A percentile compares a stretch with the other conserved stretches of the same genome.
Conservation (phyloP, 2,329 filamentous ascomycete genomes). For the Pyrenophora tritici-repentis region DNA sequence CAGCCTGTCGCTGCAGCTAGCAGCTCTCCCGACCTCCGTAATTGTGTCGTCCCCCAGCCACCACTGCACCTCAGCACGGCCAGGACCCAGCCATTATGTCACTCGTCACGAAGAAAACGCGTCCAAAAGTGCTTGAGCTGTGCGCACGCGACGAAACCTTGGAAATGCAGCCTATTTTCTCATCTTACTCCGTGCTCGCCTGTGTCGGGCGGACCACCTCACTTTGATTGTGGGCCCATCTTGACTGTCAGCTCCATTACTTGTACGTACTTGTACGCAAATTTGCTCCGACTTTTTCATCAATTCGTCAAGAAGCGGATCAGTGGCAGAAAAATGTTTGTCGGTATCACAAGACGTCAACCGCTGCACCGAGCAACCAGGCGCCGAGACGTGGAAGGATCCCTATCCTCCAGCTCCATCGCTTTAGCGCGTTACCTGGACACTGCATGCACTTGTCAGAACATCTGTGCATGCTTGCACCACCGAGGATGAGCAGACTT, state of each 20-base stretch:
- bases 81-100: slow-evolving; percentile 28
- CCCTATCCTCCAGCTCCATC: slow-evolving; percentile 24
- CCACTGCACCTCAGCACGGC: slow-evolving; percentile 29
- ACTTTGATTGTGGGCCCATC: slow-evolving; percentile 28
- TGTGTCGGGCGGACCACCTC: slow-evolving; percentile 16
- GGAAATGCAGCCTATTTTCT: slow-evolving; percentile 30
- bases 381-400: slow-evolving; percentile 20
- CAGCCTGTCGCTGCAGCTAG: slow-evolving; percentile 36
- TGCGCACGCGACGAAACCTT: slow-evolving; percentile 38
- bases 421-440: slow-evolving; percentile 31
- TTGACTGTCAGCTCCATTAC: slow-evolving; percentile 10
- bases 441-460: slow-evolving; percentile 34
- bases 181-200: slow-evolving; percentile 32
- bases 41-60: slow-evolving; percentile 28
- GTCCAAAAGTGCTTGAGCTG: slow-evolving; percentile 36
- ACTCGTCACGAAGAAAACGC: slow-evolving; percentile 40
- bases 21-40: slow-evolving; percentile 33
- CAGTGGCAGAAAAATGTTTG: slow-evolving; percentile 9
- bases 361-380: slow-evolving; percentile 16
- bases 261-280: slow-evolving; percentile 21
- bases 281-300: slow-evolving; percentile 26
- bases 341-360: slow-evolving; percentile 29
- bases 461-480: slow-evolving; percentile 31
- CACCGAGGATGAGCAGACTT: slow-evolving; percentile 38
- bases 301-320: slow-evolving; percentile 25